These are phyloP conservation scores for Penicillium dipodomyicola DNA, from an alignment of 495 filamentous ascomycete species.

Conservation along the genomic window DNA sequence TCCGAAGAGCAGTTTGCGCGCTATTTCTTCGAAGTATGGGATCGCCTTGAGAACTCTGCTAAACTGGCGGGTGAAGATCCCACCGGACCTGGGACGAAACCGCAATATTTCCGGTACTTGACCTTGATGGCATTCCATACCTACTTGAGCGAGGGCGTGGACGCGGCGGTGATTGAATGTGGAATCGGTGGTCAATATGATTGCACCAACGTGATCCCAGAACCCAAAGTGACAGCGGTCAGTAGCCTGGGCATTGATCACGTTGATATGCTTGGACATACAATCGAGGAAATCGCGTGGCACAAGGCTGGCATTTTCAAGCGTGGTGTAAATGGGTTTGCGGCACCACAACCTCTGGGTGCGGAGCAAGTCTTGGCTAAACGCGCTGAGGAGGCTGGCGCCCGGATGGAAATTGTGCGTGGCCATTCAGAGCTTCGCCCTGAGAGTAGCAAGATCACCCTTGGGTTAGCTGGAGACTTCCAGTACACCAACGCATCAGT, in stretches of 20 bases:
- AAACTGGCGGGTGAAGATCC: conserved; percentile 46
- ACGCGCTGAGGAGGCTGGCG: conserved; percentile 66
- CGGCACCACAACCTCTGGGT: conserved; percentile 62
- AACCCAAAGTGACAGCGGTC: conserved; percentile 72
- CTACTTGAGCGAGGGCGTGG: conserved; percentile 75
- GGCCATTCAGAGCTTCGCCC: conserved; percentile 59
- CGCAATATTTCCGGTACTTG: conserved; percentile 86
- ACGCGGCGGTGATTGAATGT: conserved; percentile 84
- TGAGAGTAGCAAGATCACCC: conserved; percentile 49
- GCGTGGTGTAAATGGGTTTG: conserved; percentile 63
- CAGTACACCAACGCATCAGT: conserved; percentile 85
- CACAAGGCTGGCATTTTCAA: conserved; percentile 97
- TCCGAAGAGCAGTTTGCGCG: conserved; percentile 73
- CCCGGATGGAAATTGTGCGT: conserved; percentile 58
- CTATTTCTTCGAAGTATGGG: conserved; percentile 91
- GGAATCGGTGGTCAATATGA: conserved; percentile 94
- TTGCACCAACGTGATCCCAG: conserved; percentile 81
- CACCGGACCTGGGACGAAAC: conserved; percentile 55
- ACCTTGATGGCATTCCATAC: conserved; percentile 88
- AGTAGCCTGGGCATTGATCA: conserved; percentile 92
- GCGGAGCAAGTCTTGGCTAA: conserved; percentile 68
- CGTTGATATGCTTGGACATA: conserved; percentile 70
- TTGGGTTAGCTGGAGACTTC: conserved; percentile 76
- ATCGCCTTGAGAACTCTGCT: conserved; percentile 61
- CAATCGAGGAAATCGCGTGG: conserved; percentile 93